A percentile compares a stretch with the other conserved stretches of the same genome.
Conservation (phyloP, 106 monocot species). For the Acorus gramineus region DNA sequence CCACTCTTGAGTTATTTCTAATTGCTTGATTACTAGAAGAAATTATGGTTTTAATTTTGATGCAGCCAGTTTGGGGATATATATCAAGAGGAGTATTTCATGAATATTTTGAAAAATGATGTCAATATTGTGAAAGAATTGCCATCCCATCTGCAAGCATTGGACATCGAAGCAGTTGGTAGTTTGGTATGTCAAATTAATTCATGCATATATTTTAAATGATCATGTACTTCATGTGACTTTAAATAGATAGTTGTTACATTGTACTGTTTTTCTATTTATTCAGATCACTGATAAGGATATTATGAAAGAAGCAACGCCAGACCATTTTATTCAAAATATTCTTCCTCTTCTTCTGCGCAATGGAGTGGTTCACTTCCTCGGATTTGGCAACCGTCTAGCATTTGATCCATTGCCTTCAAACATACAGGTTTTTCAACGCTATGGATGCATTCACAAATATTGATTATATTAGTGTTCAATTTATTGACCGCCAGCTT, state of each 20-base stretch:
- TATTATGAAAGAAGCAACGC: conserved; percentile 67
- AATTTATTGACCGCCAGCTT: too few species aligned
- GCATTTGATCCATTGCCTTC: conserved; percentile 73
- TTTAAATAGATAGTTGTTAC: background rate
- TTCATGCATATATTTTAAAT: too few species aligned
- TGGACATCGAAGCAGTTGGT: conserved; percentile 72
- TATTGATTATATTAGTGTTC: too few species aligned
- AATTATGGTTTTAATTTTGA: background rate
- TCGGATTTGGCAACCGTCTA: conserved; percentile 87
- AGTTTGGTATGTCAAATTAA: conserved; percentile 41
- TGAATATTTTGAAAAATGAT: conserved; percentile 64
- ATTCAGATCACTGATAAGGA: conserved; percentile 72
- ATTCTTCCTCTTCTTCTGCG: conserved; percentile 55
- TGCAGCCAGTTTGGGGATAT: conserved; percentile 93
- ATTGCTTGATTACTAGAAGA: too few species aligned
- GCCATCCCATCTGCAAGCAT: conserved; percentile 49
- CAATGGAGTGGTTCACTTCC: conserved; percentile 77
- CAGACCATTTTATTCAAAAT: conserved; percentile 39
- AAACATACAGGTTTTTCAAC: conserved; percentile 45
- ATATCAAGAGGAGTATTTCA: conserved; percentile 77
- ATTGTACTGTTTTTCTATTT: background rate
- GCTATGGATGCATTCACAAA: too few species aligned
- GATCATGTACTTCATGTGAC: too few species aligned
- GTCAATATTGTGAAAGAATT: conserved; percentile 61
- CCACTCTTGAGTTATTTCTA: too few species aligned